These are phyloP conservation scores for Arthroderma sp. DNA, from an alignment of 2,329 filamentous ascomycete species.

Conservation along the genomic window DNA sequence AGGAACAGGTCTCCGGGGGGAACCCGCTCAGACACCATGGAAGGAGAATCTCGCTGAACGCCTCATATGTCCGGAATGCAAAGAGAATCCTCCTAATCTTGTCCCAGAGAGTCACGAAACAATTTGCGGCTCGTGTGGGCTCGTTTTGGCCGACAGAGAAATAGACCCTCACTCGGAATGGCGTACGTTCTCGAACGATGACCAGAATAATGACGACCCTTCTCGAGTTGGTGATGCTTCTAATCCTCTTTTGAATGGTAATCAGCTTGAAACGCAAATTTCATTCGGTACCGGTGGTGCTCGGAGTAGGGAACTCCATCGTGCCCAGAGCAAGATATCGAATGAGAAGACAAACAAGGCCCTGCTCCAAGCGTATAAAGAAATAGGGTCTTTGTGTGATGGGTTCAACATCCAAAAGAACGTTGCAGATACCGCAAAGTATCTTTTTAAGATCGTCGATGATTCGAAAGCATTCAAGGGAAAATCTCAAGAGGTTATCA, in stretches of 20 bases:
- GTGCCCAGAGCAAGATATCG: constrained; percentile 69
- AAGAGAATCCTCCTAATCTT: constrained; percentile 79
- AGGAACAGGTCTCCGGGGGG: constrained; percentile 33
- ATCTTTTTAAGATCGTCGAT: constrained; percentile 88
- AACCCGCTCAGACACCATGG: constrained; percentile 42
- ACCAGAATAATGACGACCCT: constrained; percentile 90
- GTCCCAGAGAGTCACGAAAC: constrained; percentile 91
- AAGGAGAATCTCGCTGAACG: constrained; percentile 77
- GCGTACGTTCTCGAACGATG: constrained; percentile 98
- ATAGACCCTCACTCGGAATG: constrained; percentile 96
- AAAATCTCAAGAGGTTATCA: constrained; percentile 85
- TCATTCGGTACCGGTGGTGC: constrained; percentile 64
- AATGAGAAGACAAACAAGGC: constrained; percentile 74
- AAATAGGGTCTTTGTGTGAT: constrained; percentile 80
- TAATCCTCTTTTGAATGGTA: constrained; percentile 79
- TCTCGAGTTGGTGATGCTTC: constrained; percentile 93
- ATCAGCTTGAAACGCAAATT: constrained; percentile 79
- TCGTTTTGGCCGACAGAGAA: constrained; percentile 80
- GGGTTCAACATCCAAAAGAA: constrained; percentile 67
- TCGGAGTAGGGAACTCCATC: constrained; percentile 61
- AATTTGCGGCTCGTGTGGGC: constrained; percentile 80
- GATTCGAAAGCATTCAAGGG: constrained; percentile 91
- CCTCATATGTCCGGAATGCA: constrained; percentile 81
- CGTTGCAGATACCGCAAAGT: constrained; percentile 80
- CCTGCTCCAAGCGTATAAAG: constrained; percentile 70